Conservation (phyloP, 495 filamentous ascomycete genomes). For the Daldinia childiae region DNA sequence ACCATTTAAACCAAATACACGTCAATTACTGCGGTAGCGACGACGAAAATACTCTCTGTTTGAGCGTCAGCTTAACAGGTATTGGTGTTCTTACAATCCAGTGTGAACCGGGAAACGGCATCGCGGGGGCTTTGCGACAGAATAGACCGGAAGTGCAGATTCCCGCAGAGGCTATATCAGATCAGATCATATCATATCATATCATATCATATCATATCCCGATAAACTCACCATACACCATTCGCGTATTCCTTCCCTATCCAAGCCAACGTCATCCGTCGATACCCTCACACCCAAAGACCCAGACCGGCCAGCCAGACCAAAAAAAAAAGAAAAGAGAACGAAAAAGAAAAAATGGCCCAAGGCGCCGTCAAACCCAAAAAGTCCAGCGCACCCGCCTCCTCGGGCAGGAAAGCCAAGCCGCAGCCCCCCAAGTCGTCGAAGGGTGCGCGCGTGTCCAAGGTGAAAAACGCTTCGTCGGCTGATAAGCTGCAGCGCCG, state of each 20-base stretch:
- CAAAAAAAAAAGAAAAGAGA: no score
- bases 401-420: constrained; percentile 46
- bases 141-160: constrained; percentile 21
- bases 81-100: background rate
- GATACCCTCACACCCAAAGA: constrained; percentile 1
- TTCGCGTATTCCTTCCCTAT: constrained; percentile 4
- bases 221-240: background rate
- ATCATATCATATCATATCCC: background rate
- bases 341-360: constrained; percentile 49
- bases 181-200: background rate
- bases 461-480: constrained; percentile 47
- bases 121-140: constrained; percentile 4
- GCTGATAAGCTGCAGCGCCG: constrained; percentile 57
- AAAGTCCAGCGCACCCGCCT: constrained; percentile 42
- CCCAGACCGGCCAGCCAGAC: background rate
- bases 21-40: background rate
- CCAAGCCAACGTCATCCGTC: background rate
- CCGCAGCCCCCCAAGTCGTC: constrained; percentile 47
- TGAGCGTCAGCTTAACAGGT: no score
- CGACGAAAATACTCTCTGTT: background rate
- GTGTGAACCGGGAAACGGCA: background rate
- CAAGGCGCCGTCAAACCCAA: constrained; percentile 55
- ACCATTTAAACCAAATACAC: constrained; percentile 14
- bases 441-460: constrained; percentile 48
- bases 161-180: background rate